Percentiles rank a stretch among this genome's conserved stretches.
Conservation (phyloP, 2,329 filamentous ascomycete genomes). For the Dactylella cylindrospora region DNA sequence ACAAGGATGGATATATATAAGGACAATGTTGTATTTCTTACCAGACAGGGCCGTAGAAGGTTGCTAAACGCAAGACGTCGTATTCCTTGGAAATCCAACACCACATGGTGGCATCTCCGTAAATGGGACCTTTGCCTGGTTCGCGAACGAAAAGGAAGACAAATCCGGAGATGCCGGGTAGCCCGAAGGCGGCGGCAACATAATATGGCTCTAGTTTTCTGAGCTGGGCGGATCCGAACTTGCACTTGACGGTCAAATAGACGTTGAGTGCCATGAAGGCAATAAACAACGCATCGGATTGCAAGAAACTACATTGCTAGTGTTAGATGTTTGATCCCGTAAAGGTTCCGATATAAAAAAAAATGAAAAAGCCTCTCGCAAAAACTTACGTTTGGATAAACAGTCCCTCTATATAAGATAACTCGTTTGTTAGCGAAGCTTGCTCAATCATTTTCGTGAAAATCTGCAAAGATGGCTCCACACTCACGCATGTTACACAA, state of each 20-base stretch:
- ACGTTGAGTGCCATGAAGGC: constrained; percentile 83
- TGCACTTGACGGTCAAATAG: constrained; percentile 75
- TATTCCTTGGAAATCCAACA: constrained; percentile 72
- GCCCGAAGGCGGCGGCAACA: constrained; percentile 68
- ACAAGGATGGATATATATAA: neutral
- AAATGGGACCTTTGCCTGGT: constrained; percentile 61
- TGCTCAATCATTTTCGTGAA: constrained; percentile 17
- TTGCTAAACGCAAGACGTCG: constrained; percentile 70
- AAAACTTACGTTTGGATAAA: constrained; percentile 76
- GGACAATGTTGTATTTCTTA: constrained; percentile 51
- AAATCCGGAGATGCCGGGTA: constrained; percentile 70
- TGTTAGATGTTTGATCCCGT: too few species aligned
- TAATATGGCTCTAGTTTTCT: constrained; percentile 72
- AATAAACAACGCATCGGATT: constrained; percentile 74
- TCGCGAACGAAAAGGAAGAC: constrained; percentile 65
- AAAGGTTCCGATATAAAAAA: too few species aligned
- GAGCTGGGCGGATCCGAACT: constrained; percentile 66
- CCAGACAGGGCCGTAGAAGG: constrained; percentile 75
- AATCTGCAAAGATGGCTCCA: constrained; percentile 19
- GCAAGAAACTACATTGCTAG: constrained; percentile 65
- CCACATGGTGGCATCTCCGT: constrained; percentile 76
- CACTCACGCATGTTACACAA: constrained; percentile 62
- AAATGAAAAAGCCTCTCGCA: neutral
- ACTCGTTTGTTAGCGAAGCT: constrained; percentile 35
- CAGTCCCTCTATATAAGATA: constrained; percentile 73